Evolutionary conservation across 345 rosid genomes (phyloP).

Genomic region (Fremontodendron californicum): DNA sequence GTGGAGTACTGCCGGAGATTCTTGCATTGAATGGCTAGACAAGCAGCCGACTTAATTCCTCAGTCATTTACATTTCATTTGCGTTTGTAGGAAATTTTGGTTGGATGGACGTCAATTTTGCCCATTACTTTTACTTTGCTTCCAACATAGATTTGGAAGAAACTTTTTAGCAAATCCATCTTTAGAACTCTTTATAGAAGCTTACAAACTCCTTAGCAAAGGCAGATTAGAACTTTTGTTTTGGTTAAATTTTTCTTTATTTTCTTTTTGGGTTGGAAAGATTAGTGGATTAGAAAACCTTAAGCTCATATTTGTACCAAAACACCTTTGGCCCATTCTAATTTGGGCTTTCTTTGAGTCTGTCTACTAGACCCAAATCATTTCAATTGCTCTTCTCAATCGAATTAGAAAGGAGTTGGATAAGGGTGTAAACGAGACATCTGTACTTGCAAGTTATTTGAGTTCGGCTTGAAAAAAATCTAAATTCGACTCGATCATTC

Average conservation of each 20-base stretch:
- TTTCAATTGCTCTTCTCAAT: background rate
- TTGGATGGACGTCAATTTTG: no score
- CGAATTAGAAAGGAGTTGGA: no score
- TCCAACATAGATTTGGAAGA: background rate
- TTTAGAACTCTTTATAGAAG: no score
- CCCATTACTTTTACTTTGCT: no score
- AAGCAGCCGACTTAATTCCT: slow-evolving; percentile 32
- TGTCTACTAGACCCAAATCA: background rate
- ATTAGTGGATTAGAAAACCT: background rate
- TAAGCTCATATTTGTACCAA: background rate
- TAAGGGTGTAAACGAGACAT: no score
- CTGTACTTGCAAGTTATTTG: no score
- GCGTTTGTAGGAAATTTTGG: slow-evolving; percentile 22
- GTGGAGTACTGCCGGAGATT: slow-evolving; percentile 34
- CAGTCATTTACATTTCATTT: slow-evolving; percentile 59
- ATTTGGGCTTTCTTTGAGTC: background rate
- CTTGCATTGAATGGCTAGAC: slow-evolving; percentile 58
- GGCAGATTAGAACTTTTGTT: background rate
- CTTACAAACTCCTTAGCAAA: no score
- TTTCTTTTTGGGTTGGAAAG: background rate
- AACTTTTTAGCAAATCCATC: background rate
- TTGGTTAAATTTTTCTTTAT: no score
- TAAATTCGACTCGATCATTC: no score
- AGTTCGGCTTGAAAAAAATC: no score
- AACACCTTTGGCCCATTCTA: background rate